Evolutionary conservation across 1,284 basidiomycete species (phyloP), one percentile per base, ranked within the genome.

Genomic region (Ceratobasidium papillatum): DNA sequence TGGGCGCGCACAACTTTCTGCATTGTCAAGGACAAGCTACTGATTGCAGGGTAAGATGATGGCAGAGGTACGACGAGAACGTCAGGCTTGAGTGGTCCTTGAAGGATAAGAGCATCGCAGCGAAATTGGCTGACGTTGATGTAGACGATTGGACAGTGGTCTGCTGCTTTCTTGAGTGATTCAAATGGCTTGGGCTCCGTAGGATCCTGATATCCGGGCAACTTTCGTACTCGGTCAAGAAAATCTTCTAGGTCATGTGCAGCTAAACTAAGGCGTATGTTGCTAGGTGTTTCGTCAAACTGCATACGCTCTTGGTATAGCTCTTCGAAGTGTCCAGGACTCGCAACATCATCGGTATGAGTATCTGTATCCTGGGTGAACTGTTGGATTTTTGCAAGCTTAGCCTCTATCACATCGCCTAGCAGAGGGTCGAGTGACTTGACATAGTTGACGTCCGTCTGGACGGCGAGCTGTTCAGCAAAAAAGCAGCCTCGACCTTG

Each of bases 401-500:
- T 64, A 56, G 34, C 45, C 51, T 65, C 62, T n/a, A 74, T 22
- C 14, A 47, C 14, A 2, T 36, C n/a, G 9, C 63, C 73, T 14
- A 74, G 34, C 25, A 66, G 45, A 19, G 32, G 45, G 34, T 74
- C 51, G 3, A 54, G 17, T 12, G 34, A 14, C 17, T 41, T 4
- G 43, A 74, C 43, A 43, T 34, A 38, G 38, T 38, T 38, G 43
- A 22, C 38, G 63, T 62, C 47, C 7, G 51, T 74, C 34, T 64
- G 73, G 25, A 41, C 51, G 25, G 34, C 41, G 22, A 51, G 61
- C 41, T 72, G 63, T 36, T 66, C 66, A 32, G 61, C 51, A 27
- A 52, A 74, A 27, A 74, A 52, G 8, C 72, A 49, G 17, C 34
- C 43, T 41, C 72, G 30, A 14, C 72, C 72, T 45, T 64, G 43